phyloP scores from a whole-genome alignment of 805 yeast species.

The Starmerella stellata region DNA sequence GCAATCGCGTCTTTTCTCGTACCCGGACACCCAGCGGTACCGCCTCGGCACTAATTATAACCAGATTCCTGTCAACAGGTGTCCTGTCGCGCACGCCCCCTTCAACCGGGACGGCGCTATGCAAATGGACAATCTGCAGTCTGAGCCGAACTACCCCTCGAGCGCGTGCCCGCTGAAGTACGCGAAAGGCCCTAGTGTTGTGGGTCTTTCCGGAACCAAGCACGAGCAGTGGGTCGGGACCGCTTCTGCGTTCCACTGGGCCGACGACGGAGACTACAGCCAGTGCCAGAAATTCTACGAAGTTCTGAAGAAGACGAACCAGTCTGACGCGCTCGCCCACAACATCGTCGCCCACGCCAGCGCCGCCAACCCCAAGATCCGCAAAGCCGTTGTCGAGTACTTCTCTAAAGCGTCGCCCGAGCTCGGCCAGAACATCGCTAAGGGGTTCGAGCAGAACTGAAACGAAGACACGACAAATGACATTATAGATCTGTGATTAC shows the following conservation, averaged over 20 bases:
- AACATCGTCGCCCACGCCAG: conserved; percentile 59
- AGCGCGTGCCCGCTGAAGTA: conserved; percentile 23
- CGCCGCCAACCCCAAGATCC: conserved; percentile 55
- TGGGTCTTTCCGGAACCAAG: conserved; percentile 21
- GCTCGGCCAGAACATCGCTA: conserved; percentile 34
- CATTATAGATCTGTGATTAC: no score
- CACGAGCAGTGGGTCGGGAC: conserved; percentile 73
- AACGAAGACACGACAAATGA: no score
- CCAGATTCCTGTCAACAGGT: conserved; percentile 46
- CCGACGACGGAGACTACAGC: conserved; percentile 50
- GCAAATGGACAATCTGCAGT: conserved; percentile 32
- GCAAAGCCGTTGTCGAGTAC: conserved; percentile 60
- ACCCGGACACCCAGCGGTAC: conserved; percentile 61
- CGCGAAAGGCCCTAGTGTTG: conserved; percentile 10
- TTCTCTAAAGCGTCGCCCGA: conserved; percentile 54
- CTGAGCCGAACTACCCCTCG: conserved; percentile 37
- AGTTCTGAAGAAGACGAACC: conserved; percentile 62
- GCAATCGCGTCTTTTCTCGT: conserved; percentile 59
- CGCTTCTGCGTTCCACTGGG: conserved; percentile 78
- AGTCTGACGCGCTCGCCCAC: conserved; percentile 66
- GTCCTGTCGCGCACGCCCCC: conserved; percentile 34
- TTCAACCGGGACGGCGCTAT: conserved; percentile 48
- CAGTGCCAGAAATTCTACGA: conserved; percentile 68
- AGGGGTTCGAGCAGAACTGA: no score
- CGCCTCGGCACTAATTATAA: conserved; percentile 53